phyloP scores from a whole-genome alignment of 2,329 filamentous ascomycete species.

The Periconia sp. region DNA sequence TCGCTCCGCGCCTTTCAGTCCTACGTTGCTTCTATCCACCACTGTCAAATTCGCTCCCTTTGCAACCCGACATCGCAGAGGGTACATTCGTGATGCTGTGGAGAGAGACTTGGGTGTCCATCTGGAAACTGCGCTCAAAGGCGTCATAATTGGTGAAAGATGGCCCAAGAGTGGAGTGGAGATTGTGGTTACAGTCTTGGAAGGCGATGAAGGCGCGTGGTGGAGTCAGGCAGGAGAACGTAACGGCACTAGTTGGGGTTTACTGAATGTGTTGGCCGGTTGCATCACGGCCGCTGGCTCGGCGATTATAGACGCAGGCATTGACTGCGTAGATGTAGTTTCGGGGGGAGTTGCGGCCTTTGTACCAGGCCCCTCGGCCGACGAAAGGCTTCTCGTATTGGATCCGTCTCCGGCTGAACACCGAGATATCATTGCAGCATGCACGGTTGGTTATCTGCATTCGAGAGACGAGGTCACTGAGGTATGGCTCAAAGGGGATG shows the following conservation, averaged over 20 bases:
- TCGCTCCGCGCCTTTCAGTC: conserved; percentile 85
- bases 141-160: conserved; percentile 86
- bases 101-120: conserved; percentile 91
- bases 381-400: conserved; percentile 48
- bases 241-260: conserved; percentile 71
- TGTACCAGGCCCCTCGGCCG: conserved; percentile 48
- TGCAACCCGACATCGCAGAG: conserved; percentile 77
- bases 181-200: conserved; percentile 86
- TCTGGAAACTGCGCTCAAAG: conserved; percentile 84
- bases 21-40: conserved; percentile 86
- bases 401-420: conserved; percentile 86
- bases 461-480: conserved; percentile 89
- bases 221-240: conserved; percentile 58
- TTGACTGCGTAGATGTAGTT: conserved; percentile 91
- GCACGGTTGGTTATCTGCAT: conserved; percentile 87
- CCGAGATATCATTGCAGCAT: conserved; percentile 74
- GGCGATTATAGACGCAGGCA: conserved; percentile 89
- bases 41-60: conserved; percentile 98
- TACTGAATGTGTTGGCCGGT: conserved; percentile 87
- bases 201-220: conserved; percentile 83
- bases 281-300: conserved; percentile 94
- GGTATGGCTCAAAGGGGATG: conserved; percentile 85
- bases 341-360: conserved; percentile 86
- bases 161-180: conserved; percentile 99
- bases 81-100: conserved; percentile 80